Percentiles rank a stretch among this genome's conserved stretches.
phyloP scores from a whole-genome alignment of 2,329 filamentous ascomycete genomes.

The Tolypocladium cylindrosporum region DNA sequence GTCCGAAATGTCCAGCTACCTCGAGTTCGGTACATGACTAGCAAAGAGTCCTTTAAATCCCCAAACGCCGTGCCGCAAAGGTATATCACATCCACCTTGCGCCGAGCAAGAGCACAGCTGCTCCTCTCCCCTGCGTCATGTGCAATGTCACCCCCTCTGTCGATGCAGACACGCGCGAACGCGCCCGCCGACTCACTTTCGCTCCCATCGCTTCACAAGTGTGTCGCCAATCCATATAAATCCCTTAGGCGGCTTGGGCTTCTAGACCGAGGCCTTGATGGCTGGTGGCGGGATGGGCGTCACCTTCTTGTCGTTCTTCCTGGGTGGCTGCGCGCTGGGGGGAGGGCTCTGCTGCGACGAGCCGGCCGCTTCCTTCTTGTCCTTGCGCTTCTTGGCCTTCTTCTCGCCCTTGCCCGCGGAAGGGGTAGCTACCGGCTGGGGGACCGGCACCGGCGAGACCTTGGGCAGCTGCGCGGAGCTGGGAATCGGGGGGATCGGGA shows the following conservation, averaged over 20 bases:
- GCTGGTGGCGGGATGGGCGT: slow-evolving; percentile 16
- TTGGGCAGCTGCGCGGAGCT: slow-evolving; percentile 15
- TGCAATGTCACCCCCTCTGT: neutral
- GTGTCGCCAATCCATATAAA: neutral
- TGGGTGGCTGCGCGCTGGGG: slow-evolving; percentile 8
- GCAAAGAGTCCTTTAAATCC: neutral
- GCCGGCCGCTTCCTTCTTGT: slow-evolving; percentile 8
- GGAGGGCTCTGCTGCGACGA: slow-evolving; percentile 9
- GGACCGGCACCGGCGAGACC: slow-evolving; percentile 13
- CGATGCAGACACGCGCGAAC: neutral
- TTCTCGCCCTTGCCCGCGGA: slow-evolving; percentile 14
- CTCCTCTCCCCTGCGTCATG: neutral
- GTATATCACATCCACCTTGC: neutral
- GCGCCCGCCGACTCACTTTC: neutral
- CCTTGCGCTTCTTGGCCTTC: slow-evolving; percentile 20
- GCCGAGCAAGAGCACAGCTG: neutral
- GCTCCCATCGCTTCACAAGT: neutral
- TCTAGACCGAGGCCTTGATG: slow-evolving; percentile 13
- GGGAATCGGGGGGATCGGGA: slow-evolving; percentile 26
- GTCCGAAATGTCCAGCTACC: neutral
- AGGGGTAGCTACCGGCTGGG: slow-evolving; percentile 11
- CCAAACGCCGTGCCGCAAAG: slow-evolving; percentile 2
- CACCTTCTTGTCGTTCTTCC: slow-evolving; percentile 8
- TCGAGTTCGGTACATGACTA: neutral
- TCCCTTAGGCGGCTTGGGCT: neutral